These are phyloP conservation scores for Apophysomyces trapeziformis DNA, from an alignment of 371 early-diverging fungal species.

Conservation along the genomic window DNA sequence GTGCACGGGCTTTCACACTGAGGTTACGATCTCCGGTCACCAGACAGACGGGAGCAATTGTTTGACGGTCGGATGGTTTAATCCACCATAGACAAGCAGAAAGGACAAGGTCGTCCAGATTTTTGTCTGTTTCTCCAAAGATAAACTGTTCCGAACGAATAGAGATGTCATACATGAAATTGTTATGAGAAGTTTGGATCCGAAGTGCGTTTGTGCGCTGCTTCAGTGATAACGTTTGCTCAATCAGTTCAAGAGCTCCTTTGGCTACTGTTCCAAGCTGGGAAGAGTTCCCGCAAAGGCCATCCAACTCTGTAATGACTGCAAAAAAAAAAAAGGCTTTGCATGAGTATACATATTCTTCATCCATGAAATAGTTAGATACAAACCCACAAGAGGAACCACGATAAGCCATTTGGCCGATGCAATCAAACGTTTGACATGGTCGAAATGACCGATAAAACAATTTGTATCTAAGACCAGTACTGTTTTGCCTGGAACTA, in stretches of 20 bases:
- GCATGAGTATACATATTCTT: background rate
- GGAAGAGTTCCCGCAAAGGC: conserved; percentile 58
- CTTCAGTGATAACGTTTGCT: conserved; percentile 46
- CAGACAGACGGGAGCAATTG: conserved; percentile 48
- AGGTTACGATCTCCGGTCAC: conserved; percentile 71
- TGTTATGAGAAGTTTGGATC: conserved; percentile 71
- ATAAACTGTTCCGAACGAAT: conserved; percentile 69
- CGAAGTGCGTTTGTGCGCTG: conserved; percentile 33
- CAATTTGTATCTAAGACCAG: conserved; percentile 74
- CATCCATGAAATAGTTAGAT: no score
- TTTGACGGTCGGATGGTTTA: conserved; percentile 24
- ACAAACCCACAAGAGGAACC: conserved; percentile 64
- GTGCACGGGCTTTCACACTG: conserved; percentile 68
- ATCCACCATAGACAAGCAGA: conserved; percentile 65
- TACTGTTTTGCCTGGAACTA: conserved; percentile 56
- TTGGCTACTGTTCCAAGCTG: conserved; percentile 59
- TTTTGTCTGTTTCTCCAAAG: conserved; percentile 66
- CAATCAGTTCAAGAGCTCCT: conserved; percentile 56
- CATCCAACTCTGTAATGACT: conserved; percentile 72
- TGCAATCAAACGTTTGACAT: conserved; percentile 55
- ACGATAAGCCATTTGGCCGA: conserved; percentile 62
- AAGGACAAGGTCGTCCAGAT: conserved; percentile 68
- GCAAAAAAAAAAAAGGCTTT: background rate
- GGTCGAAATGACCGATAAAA: conserved; percentile 63
- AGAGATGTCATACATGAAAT: conserved; percentile 64